These are phyloP conservation scores for Spathaspora hagerdaliae DNA, from an alignment of 805 yeast species.

Conservation along the genomic window DNA sequence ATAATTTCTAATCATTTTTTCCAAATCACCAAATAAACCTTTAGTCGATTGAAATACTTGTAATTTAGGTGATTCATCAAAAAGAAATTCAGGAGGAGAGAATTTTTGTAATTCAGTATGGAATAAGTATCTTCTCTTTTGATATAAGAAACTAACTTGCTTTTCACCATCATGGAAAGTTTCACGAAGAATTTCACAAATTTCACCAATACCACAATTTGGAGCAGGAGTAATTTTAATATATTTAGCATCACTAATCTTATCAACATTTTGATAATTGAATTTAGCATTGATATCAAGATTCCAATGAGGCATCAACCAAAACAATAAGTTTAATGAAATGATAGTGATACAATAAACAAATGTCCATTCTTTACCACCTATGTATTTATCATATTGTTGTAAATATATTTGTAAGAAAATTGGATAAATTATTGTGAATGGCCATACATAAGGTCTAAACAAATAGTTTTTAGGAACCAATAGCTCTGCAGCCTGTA, in stretches of 20 bases:
- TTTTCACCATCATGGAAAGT: constrained; percentile 51
- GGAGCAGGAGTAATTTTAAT: constrained; percentile 78
- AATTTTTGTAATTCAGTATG: constrained; percentile 52
- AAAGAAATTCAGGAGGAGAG: constrained; percentile 77
- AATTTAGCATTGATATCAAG: constrained; percentile 64
- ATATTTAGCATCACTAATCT: constrained; percentile 62
- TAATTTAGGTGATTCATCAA: constrained; percentile 57
- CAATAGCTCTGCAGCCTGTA: constrained; percentile 69
- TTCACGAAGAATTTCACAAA: constrained; percentile 59
- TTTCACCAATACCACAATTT: constrained; percentile 81
- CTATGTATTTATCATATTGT: constrained; percentile 77
- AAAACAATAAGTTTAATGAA: constrained; percentile 68
- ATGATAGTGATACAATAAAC: constrained; percentile 73
- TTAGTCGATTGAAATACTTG: constrained; percentile 49
- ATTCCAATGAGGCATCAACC: constrained; percentile 95
- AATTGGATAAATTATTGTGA: constrained; percentile 70
- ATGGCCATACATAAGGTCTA: constrained; percentile 83
- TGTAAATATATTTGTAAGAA: constrained; percentile 60
- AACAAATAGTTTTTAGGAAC: constrained; percentile 55
- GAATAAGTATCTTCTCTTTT: constrained; percentile 85
- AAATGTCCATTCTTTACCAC: constrained; percentile 94
- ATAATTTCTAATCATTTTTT: constrained; percentile 50
- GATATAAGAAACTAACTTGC: constrained; percentile 76
- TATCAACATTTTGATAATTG: constrained; percentile 54
- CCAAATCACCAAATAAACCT: constrained; percentile 57